Percentiles rank a stretch among this genome's conserved stretches.
Evolutionary conservation across 192 early-diverging fungal genomes (phyloP).

Genomic region (Backusella mclennaniae): DNA sequence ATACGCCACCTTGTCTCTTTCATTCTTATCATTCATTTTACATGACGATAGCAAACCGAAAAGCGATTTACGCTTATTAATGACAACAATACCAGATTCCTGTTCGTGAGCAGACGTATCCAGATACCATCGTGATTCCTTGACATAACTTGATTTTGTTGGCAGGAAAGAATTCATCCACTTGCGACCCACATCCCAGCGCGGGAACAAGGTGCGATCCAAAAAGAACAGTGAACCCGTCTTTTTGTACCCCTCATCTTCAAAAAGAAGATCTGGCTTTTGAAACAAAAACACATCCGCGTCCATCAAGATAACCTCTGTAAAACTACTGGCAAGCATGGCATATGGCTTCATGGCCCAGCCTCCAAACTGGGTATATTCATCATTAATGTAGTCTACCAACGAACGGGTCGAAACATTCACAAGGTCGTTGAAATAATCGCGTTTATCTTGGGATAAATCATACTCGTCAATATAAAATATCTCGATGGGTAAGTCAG

Average conservation of each 20-base stretch:
- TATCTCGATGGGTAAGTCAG: conserved; percentile 56
- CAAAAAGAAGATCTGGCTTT: conserved; percentile 52
- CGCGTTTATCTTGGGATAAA: conserved; percentile 26
- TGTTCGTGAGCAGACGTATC: conserved; percentile 50
- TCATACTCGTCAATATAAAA: conserved; percentile 51
- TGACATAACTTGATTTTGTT: conserved; percentile 41
- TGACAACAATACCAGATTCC: conserved; percentile 59
- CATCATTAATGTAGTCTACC: conserved; percentile 34
- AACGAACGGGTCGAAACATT: conserved; percentile 19
- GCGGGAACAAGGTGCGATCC: conserved; percentile 53
- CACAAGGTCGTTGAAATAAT: conserved; percentile 17
- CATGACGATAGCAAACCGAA: conserved; percentile 55
- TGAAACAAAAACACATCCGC: conserved; percentile 68
- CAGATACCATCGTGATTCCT: conserved; percentile 39
- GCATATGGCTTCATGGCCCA: conserved; percentile 74
- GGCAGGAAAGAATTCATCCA: conserved; percentile 55
- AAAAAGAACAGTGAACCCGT: conserved; percentile 62
- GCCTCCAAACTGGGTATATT: conserved; percentile 42
- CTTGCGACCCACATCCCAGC: conserved; percentile 22
- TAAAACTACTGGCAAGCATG: conserved; percentile 57
- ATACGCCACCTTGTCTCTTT: conserved; percentile 49
- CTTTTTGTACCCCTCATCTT: conserved; percentile 43
- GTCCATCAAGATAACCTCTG: conserved; percentile 65
- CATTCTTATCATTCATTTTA: conserved; percentile 52
- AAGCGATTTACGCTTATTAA: conserved; percentile 51